Conservation (phyloP, 371 early-diverging fungal species). For the Circinella minor region DNA sequence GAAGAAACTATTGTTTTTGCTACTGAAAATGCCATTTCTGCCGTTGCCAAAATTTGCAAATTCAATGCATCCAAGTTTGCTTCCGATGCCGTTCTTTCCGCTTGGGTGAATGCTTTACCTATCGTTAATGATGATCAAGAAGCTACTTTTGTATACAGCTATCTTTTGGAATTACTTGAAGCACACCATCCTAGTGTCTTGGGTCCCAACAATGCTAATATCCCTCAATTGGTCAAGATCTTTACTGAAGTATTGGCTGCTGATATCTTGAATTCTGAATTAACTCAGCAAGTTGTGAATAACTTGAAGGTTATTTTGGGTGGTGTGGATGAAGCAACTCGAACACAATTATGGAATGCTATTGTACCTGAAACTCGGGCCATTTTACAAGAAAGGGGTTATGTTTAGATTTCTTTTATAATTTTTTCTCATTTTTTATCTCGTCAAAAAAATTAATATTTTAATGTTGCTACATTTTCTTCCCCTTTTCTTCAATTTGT, state of each 20-base stretch:
- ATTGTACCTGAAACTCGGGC: constrained; percentile 69
- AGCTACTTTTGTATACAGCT: constrained; percentile 76
- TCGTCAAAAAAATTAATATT: neutral
- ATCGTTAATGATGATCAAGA: constrained; percentile 88
- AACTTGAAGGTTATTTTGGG: constrained; percentile 64
- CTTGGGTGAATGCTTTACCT: constrained; percentile 85
- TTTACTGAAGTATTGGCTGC: constrained; percentile 73
- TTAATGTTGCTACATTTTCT: neutral
- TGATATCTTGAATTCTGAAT: constrained; percentile 62
- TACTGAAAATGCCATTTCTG: constrained; percentile 90
- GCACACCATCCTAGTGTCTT: constrained; percentile 66
- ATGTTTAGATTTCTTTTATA: constrained; percentile 40
- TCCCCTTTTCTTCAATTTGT: neutral
- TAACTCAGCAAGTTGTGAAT: constrained; percentile 65
- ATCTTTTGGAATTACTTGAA: constrained; percentile 76
- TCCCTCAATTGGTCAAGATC: constrained; percentile 71
- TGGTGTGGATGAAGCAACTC: constrained; percentile 60
- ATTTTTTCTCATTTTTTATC: neutral
- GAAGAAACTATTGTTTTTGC: constrained; percentile 75
- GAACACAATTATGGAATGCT: constrained; percentile 69
- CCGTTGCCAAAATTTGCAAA: constrained; percentile 86
- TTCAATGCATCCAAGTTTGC: constrained; percentile 65
- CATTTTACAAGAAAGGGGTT: constrained; percentile 66
- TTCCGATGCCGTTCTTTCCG: constrained; percentile 65
- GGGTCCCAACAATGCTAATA: constrained; percentile 63